Base-by-base conservation (phyloP, 1,139 yeast species). In the Casaregolazyma lundiana region DNA sequence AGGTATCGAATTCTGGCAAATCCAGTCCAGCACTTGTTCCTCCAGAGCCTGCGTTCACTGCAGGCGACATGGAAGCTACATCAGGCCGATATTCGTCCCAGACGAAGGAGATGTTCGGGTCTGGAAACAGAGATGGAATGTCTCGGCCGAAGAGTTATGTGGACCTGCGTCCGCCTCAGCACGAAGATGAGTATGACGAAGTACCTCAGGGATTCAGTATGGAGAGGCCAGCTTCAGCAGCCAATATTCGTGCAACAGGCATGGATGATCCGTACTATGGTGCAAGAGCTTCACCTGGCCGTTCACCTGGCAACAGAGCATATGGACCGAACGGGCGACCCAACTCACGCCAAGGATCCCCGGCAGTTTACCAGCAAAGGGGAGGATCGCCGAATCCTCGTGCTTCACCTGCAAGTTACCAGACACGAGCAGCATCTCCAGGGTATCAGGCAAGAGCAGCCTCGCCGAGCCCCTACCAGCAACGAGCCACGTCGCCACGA, bases 31-130 rank as follows among this genome's bases (percentile, higher is more conserved):
- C 58, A 4, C 51, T 62, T 38, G 54, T 50, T 4, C 59, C 64
- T 11, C 66, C 66, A 3, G 53, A 54, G 20, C 61, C 66, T 1
- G 68, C 68, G 9, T 61, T 62, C 43, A 62, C 67, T 6, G 60
- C 68, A 9, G 57, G 53, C 2, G 65, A 63, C 29, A 65, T 65
- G 68, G 54, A 61, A 22, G 53, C 59, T 26, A 58, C 67, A 3
- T 56, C 61, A 15, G 50, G 50, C 38, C 53, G 49, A 39, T 64
- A 61, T 49, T 44, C 58, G 9, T 44, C 49, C 22, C 64, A 60
- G 49, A 63, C 66, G 2, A 52, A 55, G 41, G 63, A 60, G 38
- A 48, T 64, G 56, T 62, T 62, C 44, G 52, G 47, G 2, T 7
- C 32, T 7, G 32, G 32, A 26, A 26, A 11, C 32, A 26, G 32